phyloP scores from a whole-genome alignment of 2,329 filamentous ascomycete species.

The Paecilomyces fulvus region DNA sequence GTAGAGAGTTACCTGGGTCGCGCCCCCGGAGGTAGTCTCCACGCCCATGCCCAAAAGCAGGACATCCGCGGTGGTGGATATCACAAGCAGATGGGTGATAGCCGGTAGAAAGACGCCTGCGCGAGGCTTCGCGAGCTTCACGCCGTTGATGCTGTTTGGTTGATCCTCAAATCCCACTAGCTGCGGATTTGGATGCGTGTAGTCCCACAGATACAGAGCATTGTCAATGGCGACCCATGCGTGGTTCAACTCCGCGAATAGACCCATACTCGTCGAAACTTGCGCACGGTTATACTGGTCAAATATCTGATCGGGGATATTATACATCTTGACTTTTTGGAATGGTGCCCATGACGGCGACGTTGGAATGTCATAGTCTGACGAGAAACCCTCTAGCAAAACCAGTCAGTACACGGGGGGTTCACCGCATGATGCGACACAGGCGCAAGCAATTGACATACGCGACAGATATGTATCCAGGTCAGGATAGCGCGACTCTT shows the following conservation, averaged over 20 bases:
- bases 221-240: slow-evolving; percentile 96
- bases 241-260: slow-evolving; percentile 90
- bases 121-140: slow-evolving; percentile 78
- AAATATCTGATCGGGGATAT: slow-evolving; percentile 85
- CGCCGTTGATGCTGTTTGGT: slow-evolving; percentile 77
- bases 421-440: slow-evolving; percentile 1
- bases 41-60: slow-evolving; percentile 75
- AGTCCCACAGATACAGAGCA: slow-evolving; percentile 95
- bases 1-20: slow-evolving; percentile 68
- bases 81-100: slow-evolving; percentile 80
- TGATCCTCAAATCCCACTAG: slow-evolving; percentile 89
- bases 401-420: slow-evolving; percentile 19
- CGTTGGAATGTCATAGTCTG: slow-evolving; percentile 74
- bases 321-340: slow-evolving; percentile 75
- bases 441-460: slow-evolving; percentile 42
- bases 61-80: slow-evolving; percentile 79
- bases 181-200: slow-evolving; percentile 83
- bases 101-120: slow-evolving; percentile 76
- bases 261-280: slow-evolving; percentile 84
- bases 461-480: slow-evolving; percentile 82
- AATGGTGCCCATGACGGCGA: slow-evolving; percentile 75
- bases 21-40: slow-evolving; percentile 56
- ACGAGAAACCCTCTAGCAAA: slow-evolving; percentile 69
- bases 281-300: slow-evolving; percentile 84
- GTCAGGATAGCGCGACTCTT: slow-evolving; percentile 76